Evolutionary conservation across 2,329 filamentous ascomycete species (phyloP).

Genomic region (Teratosphaeria gauchensis): DNA sequence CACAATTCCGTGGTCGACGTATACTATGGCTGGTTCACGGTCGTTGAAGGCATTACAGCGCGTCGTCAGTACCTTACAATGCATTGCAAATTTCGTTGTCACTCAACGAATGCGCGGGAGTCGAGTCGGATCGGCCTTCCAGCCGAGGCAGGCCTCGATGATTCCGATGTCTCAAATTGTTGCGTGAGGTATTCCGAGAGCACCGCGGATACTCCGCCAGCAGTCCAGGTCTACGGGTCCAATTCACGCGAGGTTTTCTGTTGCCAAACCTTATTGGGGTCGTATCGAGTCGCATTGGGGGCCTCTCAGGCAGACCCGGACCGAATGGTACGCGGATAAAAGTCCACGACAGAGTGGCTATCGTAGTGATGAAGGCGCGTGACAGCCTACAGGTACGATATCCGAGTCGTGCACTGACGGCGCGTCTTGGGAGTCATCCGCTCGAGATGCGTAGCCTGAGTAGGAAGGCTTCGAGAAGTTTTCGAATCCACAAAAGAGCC

Average conservation of each 20-base stretch:
- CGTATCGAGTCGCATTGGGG: not conserved
- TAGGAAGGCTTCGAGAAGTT: not conserved
- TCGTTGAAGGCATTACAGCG: not conserved
- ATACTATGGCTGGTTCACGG: not conserved
- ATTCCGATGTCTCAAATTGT: not conserved
- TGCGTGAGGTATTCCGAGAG: not conserved
- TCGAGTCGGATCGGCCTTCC: not conserved
- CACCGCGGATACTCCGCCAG: not conserved
- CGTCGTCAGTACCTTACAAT: not conserved
- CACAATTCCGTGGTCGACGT: not conserved
- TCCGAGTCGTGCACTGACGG: not conserved
- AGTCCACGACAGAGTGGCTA: no score
- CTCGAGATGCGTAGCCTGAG: not conserved
- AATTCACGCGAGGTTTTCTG: not conserved
- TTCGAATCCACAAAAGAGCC: not conserved
- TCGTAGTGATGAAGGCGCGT: not conserved
- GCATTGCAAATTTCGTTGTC: not conserved
- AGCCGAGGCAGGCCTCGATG: not conserved
- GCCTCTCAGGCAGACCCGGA: not conserved
- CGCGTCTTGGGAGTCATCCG: not conserved
- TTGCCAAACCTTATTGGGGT: not conserved
- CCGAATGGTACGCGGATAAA: no score
- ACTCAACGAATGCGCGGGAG: not conserved
- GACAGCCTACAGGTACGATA: not conserved
- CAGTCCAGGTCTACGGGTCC: not conserved